These are phyloP conservation scores for Anacardium occidentale DNA, from an alignment of 345 rosid genomes.

Conservation along the genomic window DNA sequence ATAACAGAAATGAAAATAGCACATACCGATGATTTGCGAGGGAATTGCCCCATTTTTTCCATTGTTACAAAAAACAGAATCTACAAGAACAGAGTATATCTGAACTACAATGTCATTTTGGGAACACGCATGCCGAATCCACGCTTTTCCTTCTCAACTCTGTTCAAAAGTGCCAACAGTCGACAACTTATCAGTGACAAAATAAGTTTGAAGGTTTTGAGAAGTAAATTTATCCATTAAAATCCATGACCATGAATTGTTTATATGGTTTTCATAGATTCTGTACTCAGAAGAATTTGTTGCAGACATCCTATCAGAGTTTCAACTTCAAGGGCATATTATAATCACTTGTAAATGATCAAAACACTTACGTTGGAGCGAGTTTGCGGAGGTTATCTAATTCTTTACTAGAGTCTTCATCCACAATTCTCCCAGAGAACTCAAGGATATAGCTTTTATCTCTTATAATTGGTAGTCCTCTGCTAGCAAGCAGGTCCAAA, in stretches of 20 bases:
- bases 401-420: conserved; percentile 65
- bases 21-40: background rate
- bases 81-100: background rate
- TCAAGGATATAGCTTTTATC: conserved; percentile 56
- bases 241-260: too few relatives aligned
- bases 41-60: background rate
- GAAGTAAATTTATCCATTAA: too few relatives aligned
- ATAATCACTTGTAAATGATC: background rate
- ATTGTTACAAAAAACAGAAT: background rate
- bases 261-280: background rate
- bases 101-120: conserved; percentile 27
- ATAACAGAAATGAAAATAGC: background rate
- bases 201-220: background rate
- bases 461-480: conserved; percentile 58
- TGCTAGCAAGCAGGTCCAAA: conserved; percentile 55
- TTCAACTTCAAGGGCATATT: background rate
- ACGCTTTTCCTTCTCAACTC: conserved; percentile 57
- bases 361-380: conserved; percentile 73
- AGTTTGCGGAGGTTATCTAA: conserved; percentile 68
- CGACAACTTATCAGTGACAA: background rate
- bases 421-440: conserved; percentile 66
- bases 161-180: conserved; percentile 28
- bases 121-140: conserved; percentile 84
- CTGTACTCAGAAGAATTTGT: background rate
- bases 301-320: background rate